Evolutionary conservation across 2,329 filamentous ascomycete species (phyloP).

Genomic region (Pseudodiploospora longispora): DNA sequence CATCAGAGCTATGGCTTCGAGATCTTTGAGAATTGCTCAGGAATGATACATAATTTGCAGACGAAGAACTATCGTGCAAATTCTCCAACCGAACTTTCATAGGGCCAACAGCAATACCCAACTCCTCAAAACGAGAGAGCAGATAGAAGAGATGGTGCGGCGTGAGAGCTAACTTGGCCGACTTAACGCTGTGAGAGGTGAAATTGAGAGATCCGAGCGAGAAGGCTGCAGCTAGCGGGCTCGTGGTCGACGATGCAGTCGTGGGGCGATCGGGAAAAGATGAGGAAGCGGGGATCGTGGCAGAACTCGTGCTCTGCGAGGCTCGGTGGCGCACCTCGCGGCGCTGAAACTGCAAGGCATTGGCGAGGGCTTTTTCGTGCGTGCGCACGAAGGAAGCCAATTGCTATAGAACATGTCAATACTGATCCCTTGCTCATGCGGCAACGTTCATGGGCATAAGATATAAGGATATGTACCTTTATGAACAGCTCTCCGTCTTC

Average conservation of each 20-base stretch:
- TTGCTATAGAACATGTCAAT: slow-evolving; percentile 55
- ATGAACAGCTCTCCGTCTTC: slow-evolving; percentile 87
- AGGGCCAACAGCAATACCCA: slow-evolving; percentile 81
- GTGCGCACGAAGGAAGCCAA: slow-evolving; percentile 92
- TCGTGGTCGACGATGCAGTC: slow-evolving; percentile 61
- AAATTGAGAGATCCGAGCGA: slow-evolving; percentile 82
- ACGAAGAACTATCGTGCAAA: slow-evolving; percentile 77
- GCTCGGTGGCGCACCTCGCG: slow-evolving; percentile 65
- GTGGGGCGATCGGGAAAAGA: slow-evolving; percentile 54
- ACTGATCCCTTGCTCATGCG: slow-evolving; percentile 6
- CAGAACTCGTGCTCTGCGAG: slow-evolving; percentile 55
- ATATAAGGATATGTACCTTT: slow-evolving; percentile 50
- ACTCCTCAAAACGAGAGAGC: slow-evolving; percentile 87
- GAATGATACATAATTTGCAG: slow-evolving; percentile 93
- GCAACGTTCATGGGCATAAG: not conserved
- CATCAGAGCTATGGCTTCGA: slow-evolving; percentile 71
- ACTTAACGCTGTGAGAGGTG: slow-evolving; percentile 76
- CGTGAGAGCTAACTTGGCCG: slow-evolving; percentile 84
- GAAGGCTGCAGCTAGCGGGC: slow-evolving; percentile 72
- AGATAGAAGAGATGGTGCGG: slow-evolving; percentile 97
- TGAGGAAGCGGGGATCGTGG: slow-evolving; percentile 46
- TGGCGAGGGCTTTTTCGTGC: slow-evolving; percentile 94
- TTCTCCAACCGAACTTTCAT: slow-evolving; percentile 97
- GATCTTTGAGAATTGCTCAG: slow-evolving; percentile 70
- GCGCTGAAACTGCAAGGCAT: slow-evolving; percentile 75